Evolutionary conservation across 1,284 basidiomycete species (phyloP).

Genomic region (Acaromyces ingoldii): DNA sequence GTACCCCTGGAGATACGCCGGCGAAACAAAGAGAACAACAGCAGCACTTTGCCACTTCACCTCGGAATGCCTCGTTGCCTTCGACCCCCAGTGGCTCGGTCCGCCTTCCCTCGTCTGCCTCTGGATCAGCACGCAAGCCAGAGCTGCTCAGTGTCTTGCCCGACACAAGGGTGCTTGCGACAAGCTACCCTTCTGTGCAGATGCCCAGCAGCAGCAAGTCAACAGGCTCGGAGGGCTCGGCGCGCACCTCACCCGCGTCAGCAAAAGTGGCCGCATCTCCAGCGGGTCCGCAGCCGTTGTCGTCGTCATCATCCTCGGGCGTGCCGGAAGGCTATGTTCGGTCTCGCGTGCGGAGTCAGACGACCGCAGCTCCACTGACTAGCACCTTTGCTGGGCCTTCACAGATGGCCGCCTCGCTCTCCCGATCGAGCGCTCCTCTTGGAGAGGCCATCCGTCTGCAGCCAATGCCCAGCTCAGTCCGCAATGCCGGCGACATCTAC

Average conservation of each 20-base stretch:
- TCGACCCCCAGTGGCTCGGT: conserved; percentile 11
- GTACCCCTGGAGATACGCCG: background rate
- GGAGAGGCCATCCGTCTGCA: conserved; percentile 56
- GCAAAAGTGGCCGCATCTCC: too few relatives aligned
- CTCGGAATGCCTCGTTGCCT: conserved; percentile 13
- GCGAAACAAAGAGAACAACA: background rate
- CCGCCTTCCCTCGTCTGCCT: background rate
- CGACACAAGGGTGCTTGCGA: conserved; percentile 17
- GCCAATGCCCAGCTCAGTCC: conserved; percentile 57
- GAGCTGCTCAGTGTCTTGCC: conserved; percentile 14
- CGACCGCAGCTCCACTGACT: conserved; percentile 14
- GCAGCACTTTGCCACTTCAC: background rate
- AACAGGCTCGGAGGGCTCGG: background rate
- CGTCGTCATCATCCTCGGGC: background rate
- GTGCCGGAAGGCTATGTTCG: conserved; percentile 13
- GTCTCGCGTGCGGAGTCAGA: conserved; percentile 37
- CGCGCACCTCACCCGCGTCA: too few relatives aligned
- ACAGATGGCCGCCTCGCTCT: background rate
- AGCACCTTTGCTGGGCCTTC: background rate
- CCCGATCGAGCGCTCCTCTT: conserved; percentile 11
- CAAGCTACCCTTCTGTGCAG: conserved; percentile 13
- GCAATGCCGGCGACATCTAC: conserved; percentile 55
- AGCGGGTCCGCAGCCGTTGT: background rate
- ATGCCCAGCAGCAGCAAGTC: conserved; percentile 1
- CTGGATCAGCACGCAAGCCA: background rate